These are phyloP conservation scores for Hypoxylon sp. DNA, from an alignment of 2,329 filamentous ascomycete species.

Conservation along the genomic window DNA sequence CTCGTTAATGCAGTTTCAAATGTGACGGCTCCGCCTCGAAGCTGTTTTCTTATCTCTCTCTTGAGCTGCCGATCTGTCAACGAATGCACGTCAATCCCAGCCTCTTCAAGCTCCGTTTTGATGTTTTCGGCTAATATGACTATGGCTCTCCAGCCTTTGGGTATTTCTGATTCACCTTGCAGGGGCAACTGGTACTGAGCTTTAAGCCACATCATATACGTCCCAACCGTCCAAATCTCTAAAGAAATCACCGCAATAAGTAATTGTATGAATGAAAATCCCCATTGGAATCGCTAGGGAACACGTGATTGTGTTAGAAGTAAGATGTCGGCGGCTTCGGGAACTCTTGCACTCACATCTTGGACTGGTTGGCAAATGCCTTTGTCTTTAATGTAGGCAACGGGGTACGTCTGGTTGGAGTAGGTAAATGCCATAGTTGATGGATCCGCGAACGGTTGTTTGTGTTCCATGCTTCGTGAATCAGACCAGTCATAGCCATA, in stretches of 20 bases:
- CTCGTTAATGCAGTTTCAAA: conserved; percentile 27
- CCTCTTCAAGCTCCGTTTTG: conserved; percentile 30
- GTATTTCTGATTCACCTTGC: conserved; percentile 19
- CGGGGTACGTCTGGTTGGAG: conserved; percentile 36
- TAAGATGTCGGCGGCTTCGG: neutral
- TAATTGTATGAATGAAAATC: conserved; percentile 48
- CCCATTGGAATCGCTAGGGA: conserved; percentile 44
- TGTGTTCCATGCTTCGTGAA: neutral
- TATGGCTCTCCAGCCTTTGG: conserved; percentile 33
- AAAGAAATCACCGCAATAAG: conserved; percentile 34
- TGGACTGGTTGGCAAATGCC: conserved; percentile 43
- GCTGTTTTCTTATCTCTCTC: conserved; percentile 31
- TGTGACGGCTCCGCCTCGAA: conserved; percentile 41
- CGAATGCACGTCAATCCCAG: conserved; percentile 28
- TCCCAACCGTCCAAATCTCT: conserved; percentile 42
- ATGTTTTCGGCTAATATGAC: conserved; percentile 33
- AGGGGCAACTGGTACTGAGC: conserved; percentile 31
- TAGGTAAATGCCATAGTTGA: conserved; percentile 18
- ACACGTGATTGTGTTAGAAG: neutral
- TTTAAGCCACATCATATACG: conserved; percentile 40
- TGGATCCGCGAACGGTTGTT: neutral
- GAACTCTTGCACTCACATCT: conserved; percentile 27
- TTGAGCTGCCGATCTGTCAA: conserved; percentile 39
- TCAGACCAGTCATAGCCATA: conserved; percentile 4
- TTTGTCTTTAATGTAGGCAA: conserved; percentile 30